A percentile compares a stretch with the other conserved stretches of the same genome.
These are phyloP conservation scores for Globisporangium alternatum DNA, from an alignment of 352 stramenopile species.

Conservation along the genomic window DNA sequence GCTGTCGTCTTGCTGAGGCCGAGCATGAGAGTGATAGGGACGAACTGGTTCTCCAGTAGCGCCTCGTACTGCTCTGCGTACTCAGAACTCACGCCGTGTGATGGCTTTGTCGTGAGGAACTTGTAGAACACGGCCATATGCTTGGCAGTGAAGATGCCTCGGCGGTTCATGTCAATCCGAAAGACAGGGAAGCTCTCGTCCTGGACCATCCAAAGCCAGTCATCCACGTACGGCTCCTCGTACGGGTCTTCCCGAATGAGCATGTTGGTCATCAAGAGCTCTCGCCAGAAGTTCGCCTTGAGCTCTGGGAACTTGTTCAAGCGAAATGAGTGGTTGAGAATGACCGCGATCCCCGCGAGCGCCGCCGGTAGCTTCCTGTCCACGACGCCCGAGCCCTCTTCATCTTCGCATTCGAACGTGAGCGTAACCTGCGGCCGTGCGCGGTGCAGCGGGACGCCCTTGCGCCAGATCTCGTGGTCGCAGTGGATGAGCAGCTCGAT, in stretches of 20 bases:
- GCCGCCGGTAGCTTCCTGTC: background rate
- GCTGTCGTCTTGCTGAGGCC: background rate
- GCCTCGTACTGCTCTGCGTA: background rate
- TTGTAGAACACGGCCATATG: background rate
- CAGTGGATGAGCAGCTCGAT: background rate
- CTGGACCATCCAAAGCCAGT: conserved; percentile 7
- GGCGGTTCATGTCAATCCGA: background rate
- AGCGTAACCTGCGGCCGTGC: background rate
- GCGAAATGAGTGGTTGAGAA: background rate
- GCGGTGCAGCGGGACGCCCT: background rate
- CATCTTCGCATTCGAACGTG: background rate
- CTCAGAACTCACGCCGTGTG: background rate
- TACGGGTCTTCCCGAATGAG: background rate
- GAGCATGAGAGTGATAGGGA: background rate
- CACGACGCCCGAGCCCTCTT: background rate
- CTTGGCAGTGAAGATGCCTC: background rate
- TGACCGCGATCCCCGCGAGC: background rate
- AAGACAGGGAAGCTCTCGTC: background rate
- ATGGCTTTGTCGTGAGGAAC: background rate
- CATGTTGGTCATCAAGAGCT: background rate
- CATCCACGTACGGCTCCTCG: background rate
- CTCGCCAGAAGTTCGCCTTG: background rate
- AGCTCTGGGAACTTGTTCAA: background rate
- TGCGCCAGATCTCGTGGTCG: background rate
- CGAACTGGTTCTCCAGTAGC: background rate